Conservation (phyloP, 768 basidiomycete species). For the Leucocoprinus sp. region DNA sequence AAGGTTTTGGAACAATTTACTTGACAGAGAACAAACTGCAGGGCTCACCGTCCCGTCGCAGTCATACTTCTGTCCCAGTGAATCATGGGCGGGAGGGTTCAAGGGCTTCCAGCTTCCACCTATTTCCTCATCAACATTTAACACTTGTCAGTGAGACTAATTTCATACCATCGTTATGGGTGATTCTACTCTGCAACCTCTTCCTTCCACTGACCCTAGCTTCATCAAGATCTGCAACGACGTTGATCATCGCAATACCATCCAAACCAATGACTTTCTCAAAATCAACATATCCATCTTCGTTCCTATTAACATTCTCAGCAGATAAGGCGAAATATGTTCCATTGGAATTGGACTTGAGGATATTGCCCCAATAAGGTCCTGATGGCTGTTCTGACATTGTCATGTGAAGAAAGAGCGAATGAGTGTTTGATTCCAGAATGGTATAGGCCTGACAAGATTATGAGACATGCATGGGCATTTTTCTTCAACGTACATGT, state of each 20-base stretch:
- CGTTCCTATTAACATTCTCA: constrained; percentile 87
- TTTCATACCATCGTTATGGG: constrained; percentile 86
- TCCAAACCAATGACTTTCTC: constrained; percentile 96
- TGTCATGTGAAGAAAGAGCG: constrained; percentile 94
- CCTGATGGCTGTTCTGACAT: constrained; percentile 61
- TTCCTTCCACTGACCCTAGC: constrained; percentile 67
- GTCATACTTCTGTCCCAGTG: constrained; percentile 59
- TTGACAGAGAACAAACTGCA: too few relatives aligned
- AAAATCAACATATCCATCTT: constrained; percentile 86
- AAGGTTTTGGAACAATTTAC: not conserved
- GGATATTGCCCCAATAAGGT: constrained; percentile 83
- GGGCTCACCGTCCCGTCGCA: constrained; percentile 58
- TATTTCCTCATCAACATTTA: constrained; percentile 20
- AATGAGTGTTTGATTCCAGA: constrained; percentile 86
- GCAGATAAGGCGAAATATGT: constrained; percentile 89
- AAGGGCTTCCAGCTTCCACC: constrained; percentile 86
- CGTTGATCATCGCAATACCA: constrained; percentile 89
- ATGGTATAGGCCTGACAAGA: constrained; percentile 75
- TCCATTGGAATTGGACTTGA: constrained; percentile 97
- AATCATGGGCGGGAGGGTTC: constrained; percentile 67
- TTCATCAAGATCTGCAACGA: constrained; percentile 76
- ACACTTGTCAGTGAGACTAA: not conserved
- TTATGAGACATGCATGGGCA: not conserved
- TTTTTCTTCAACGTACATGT: constrained; percentile 57
- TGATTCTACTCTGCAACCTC: constrained; percentile 77